Conservation (phyloP, 768 basidiomycete genomes). For the Russula earlei region DNA sequence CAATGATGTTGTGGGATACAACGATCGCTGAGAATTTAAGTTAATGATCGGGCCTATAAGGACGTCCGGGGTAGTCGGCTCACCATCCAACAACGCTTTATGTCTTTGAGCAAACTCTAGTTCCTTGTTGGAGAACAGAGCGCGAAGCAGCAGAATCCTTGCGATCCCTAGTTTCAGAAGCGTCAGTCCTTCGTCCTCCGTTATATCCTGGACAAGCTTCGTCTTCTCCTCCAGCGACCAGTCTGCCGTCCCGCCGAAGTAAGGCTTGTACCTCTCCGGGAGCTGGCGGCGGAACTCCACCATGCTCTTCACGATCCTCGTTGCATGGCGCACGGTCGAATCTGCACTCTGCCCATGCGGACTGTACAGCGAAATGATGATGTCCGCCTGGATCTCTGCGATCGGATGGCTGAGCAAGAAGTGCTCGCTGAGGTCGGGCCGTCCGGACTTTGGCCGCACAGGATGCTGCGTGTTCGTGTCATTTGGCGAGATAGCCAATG, state of each 20-base stretch:
- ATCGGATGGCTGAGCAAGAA: slow-evolving; percentile 68
- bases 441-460: slow-evolving; percentile 35
- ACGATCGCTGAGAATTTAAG: slow-evolving; percentile 49
- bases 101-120: slow-evolving; percentile 55
- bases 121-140: slow-evolving; percentile 69
- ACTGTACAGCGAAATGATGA: slow-evolving; percentile 77
- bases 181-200: slow-evolving; percentile 74
- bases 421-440: slow-evolving; percentile 62
- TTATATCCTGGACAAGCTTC: slow-evolving; percentile 61
- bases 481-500: slow-evolving; percentile 72
- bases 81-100: slow-evolving; percentile 72
- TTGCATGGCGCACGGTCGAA: slow-evolving; percentile 65
- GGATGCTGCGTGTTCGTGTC: slow-evolving; percentile 78
- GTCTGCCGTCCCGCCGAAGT: slow-evolving; percentile 70
- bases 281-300: slow-evolving; percentile 57
- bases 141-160: slow-evolving; percentile 67
- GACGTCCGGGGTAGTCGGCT: slow-evolving; percentile 18
- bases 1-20: slow-evolving; percentile 79
- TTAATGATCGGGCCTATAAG: not conserved
- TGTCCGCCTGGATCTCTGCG: slow-evolving; percentile 80
- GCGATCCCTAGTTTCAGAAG: slow-evolving; percentile 77
- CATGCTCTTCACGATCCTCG: slow-evolving; percentile 71
- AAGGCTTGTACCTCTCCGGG: slow-evolving; percentile 62
- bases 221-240: slow-evolving; percentile 60
- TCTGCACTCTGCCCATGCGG: slow-evolving; percentile 65